phyloP scores from a whole-genome alignment of 306 rosid genomes.

The Benincasa hispida region DNA sequence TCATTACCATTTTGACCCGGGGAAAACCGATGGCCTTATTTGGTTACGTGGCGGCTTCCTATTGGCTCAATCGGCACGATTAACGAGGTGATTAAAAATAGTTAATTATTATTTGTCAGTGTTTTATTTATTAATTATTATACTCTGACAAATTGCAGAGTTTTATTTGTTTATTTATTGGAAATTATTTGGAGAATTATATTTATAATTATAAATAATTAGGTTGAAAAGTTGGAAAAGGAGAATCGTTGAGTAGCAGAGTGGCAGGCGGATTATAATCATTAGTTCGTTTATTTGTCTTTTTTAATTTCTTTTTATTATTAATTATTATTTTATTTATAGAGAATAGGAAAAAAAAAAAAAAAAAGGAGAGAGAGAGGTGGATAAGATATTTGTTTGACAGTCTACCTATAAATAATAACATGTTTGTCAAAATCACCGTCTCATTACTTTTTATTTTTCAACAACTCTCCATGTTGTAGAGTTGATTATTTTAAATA shows the following conservation, averaged over 20 bases:
- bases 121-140: not conserved
- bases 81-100: not conserved
- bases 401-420: not conserved
- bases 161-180: not conserved
- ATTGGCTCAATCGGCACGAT: not conserved
- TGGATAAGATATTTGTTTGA: not conserved
- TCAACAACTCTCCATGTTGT: not conserved
- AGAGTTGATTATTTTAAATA: not conserved
- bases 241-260: not conserved
- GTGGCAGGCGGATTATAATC: not conserved
- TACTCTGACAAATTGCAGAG: not conserved
- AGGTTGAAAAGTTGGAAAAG: slow-evolving; percentile 4
- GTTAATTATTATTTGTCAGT: not conserved
- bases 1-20: not conserved
- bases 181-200: not conserved
- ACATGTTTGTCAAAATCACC: not conserved
- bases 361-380: too few species aligned
- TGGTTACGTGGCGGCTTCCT: not conserved
- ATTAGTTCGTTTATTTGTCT: not conserved
- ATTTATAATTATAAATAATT: not conserved
- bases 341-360: too few species aligned
- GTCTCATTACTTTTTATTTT: not conserved
- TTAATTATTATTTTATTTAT: not conserved
- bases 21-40: not conserved
- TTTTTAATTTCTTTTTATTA: not conserved